These are phyloP conservation scores for Macrolepiota dolichaula DNA, from an alignment of 768 basidiomycete species.

Conservation along the genomic window DNA sequence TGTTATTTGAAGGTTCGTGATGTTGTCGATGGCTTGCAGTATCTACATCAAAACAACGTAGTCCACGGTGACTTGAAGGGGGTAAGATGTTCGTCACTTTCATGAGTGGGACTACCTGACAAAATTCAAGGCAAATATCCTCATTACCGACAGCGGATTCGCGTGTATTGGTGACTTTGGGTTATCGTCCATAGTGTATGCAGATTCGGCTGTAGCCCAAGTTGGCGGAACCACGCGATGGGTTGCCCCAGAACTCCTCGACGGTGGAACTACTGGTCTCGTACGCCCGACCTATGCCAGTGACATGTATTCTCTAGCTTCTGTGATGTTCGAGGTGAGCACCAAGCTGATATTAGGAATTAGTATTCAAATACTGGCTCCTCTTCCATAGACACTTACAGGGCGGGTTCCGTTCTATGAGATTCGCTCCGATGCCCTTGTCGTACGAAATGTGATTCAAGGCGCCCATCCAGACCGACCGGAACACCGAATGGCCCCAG, in stretches of 20 bases:
- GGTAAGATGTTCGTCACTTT: slow-evolving; percentile 5
- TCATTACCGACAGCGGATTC: slow-evolving; percentile 14
- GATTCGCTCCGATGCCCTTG: neutral
- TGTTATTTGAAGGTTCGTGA: slow-evolving; percentile 1
- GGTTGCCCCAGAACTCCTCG: neutral
- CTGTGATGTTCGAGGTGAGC: neutral
- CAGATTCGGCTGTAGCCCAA: neutral
- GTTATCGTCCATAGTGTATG: slow-evolving; percentile 6
- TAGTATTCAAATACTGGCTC: neutral
- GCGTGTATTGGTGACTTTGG: slow-evolving; percentile 21
- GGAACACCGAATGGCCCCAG: neutral
- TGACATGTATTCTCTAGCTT: neutral
- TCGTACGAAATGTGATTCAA: neutral
- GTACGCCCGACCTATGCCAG: neutral
- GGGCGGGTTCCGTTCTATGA: neutral
- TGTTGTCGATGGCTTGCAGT: slow-evolving; percentile 14
- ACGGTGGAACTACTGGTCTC: neutral
- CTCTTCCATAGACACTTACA: neutral
- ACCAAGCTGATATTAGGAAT: neutral
- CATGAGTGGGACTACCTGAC: neutral
- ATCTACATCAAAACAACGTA: slow-evolving; percentile 15
- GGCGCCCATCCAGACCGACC: neutral
- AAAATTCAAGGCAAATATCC: slow-evolving; percentile 15
- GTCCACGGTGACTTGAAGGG: slow-evolving; percentile 20
- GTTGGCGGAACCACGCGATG: neutral